phyloP scores from a whole-genome alignment of 768 basidiomycete species.

The Suillus fuscotomentosus region DNA sequence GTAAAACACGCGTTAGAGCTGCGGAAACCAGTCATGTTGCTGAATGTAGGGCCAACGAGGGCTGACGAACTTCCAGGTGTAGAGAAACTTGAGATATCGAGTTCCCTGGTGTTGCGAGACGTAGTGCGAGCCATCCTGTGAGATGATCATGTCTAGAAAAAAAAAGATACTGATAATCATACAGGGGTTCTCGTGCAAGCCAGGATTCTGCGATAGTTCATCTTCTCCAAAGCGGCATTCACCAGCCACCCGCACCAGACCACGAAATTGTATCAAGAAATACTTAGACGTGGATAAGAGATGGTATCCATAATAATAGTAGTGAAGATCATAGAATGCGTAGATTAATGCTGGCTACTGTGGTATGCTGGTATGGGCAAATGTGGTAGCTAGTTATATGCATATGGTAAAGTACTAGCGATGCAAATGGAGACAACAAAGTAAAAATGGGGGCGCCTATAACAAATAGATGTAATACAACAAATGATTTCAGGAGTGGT shows the following conservation, averaged over 20 bases:
- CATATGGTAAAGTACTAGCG: constrained; percentile 21
- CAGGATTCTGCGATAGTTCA: constrained; percentile 45
- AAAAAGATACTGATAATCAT: constrained; percentile 5
- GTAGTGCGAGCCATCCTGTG: constrained; percentile 63
- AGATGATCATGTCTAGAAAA: constrained; percentile 26
- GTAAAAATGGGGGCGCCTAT: constrained; percentile 17
- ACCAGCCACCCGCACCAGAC: constrained; percentile 46
- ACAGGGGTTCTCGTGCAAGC: constrained; percentile 45
- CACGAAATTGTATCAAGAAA: constrained; percentile 25
- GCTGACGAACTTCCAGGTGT: constrained; percentile 70
- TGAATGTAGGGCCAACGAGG: constrained; percentile 88
- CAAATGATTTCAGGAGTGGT: constrained; percentile 14
- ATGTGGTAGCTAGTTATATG: constrained; percentile 22
- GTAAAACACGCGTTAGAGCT: constrained; percentile 76
- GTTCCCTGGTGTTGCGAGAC: constrained; percentile 69
- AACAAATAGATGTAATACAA: constrained; percentile 9
- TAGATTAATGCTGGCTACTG: constrained; percentile 31
- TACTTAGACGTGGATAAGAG: background rate
- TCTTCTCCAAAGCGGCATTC: constrained; percentile 60
- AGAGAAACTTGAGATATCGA: constrained; percentile 77
- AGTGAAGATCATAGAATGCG: constrained; percentile 26
- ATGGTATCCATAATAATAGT: constrained; percentile 11
- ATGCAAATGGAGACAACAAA: constrained; percentile 21
- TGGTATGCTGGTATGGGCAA: constrained; percentile 20
- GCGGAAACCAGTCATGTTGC: constrained; percentile 73